phyloP scores from a whole-genome alignment of 768 basidiomycete genomes.

The Galerina marginata region DNA sequence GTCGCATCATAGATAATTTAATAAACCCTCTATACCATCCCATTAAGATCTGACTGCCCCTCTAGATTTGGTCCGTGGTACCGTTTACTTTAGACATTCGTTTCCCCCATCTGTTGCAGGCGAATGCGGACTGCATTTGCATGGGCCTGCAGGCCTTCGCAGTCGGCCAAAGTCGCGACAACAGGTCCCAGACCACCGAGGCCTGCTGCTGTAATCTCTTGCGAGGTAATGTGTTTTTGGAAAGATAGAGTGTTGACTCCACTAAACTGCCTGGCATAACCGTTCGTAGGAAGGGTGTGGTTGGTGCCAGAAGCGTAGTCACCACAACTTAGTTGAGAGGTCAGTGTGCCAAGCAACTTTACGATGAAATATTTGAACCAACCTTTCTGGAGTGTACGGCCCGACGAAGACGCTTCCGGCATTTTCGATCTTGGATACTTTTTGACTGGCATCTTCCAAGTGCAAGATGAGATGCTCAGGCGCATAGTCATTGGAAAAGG shows the following conservation, averaged over 20 bases:
- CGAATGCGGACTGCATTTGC: conserved; percentile 95
- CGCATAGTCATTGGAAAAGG: conserved; percentile 96
- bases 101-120: conserved; percentile 35
- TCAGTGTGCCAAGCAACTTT: not conserved
- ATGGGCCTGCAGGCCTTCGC: conserved; percentile 94
- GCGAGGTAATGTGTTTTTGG: conserved; percentile 99
- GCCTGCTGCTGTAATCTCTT: conserved; percentile 85
- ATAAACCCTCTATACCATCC: conserved; percentile 28
- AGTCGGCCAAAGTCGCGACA: conserved; percentile 89
- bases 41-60: not conserved
- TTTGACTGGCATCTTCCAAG: conserved; percentile 69
- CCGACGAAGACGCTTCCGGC: conserved; percentile 98
- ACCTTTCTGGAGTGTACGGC: conserved; percentile 95
- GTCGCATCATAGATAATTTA: conserved; percentile 33
- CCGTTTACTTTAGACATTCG: not conserved
- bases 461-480: conserved; percentile 98
- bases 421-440: conserved; percentile 76
- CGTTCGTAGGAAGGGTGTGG: conserved; percentile 95
- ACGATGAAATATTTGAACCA: conserved; percentile 19
- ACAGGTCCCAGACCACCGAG: conserved; percentile 81
- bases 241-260: conserved; percentile 97
- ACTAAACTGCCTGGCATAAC: conserved; percentile 97
- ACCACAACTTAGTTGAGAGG: conserved; percentile 70
- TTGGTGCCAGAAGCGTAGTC: conserved; percentile 99
- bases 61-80: not conserved